Base-by-base conservation (phyloP, 495 filamentous ascomycete species). In the Articulospora tetracladia region DNA sequence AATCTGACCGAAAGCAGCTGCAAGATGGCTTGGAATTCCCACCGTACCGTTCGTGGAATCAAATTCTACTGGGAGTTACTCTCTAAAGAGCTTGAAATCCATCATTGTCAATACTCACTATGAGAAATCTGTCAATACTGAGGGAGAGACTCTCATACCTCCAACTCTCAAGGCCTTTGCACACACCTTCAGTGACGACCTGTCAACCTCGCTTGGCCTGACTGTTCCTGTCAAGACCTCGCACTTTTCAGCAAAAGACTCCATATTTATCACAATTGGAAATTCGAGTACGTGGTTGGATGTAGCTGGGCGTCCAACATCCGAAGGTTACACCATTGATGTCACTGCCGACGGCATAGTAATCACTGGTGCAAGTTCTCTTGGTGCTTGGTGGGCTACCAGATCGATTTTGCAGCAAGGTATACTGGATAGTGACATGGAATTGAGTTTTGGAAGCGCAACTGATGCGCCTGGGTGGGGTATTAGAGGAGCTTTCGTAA, bases 311-410 rank as follows among this genome's bases (percentile, higher is more conserved):
- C 64, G 69, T 19, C 60, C 55, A 22, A 78, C 78, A 1, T 72
- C 76, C 0, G 80, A 83, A 63, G 80, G 70, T 12, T 83, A 83
- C 59, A 64, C 67, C 7, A 66, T 81, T 11, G 59, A 66, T n/a
- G 68, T 81, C 27, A 66, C 69, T 7, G 30, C 65, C 19, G 48
- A 63, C 8, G 72, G 74, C 0, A 70, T 81, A 32, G 72, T 69
- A 23, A 74, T 83, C 53, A 71, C 70, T 11, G 80, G 80, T 7
- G 77, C 80, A 4, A 78, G 76, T 63, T 75, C 80, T 7, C 61
- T 81, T 2, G 80, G 79, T 25, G 75, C 70, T 15, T 83, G 76
- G 74, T 83, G 80, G 80, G 79, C 73, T 19, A 81, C 79, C 3
- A 70, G 79, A 32, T 75, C 80, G 1, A 50, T 81, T 39, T 61